These are phyloP conservation scores for Collybia nuda DNA, from an alignment of 768 basidiomycete species.

Conservation along the genomic window DNA sequence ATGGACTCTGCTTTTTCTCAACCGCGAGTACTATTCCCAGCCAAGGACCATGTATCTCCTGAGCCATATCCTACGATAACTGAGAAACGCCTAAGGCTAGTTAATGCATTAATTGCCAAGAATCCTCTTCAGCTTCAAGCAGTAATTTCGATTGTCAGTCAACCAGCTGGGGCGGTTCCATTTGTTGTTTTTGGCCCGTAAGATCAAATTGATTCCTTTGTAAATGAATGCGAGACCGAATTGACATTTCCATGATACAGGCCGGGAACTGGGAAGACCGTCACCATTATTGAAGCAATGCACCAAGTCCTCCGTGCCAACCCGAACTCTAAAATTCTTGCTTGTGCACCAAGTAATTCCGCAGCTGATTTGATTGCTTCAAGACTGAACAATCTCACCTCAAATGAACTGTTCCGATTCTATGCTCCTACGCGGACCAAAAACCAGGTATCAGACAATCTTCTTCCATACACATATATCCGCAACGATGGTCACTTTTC, in stretches of 20 bases:
- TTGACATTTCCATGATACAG: slow-evolving; percentile 24
- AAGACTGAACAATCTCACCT: no score
- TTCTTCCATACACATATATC: no score
- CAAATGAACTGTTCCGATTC: no score
- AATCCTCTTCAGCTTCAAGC: slow-evolving; percentile 51
- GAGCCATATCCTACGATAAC: background rate
- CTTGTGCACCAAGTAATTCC: slow-evolving; percentile 64
- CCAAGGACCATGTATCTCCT: slow-evolving; percentile 7
- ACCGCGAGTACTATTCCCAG: slow-evolving; percentile 52
- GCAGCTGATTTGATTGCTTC: no score
- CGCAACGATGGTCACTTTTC: slow-evolving; percentile 37
- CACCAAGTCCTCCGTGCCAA: slow-evolving; percentile 41
- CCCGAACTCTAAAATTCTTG: slow-evolving; percentile 43
- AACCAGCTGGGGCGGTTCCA: slow-evolving; percentile 44
- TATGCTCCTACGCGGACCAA: no score
- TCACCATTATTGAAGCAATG: slow-evolving; percentile 63
- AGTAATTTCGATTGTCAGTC: slow-evolving; percentile 43
- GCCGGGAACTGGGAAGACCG: slow-evolving; percentile 67
- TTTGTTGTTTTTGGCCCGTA: slow-evolving; percentile 68
- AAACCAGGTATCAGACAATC: no score
- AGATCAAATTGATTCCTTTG: slow-evolving; percentile 16
- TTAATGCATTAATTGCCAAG: slow-evolving; percentile 40
- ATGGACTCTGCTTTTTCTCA: slow-evolving; percentile 42
- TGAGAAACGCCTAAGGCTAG: slow-evolving; percentile 18
- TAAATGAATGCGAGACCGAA: background rate